Base-by-base conservation (phyloP, 768 basidiomycete genomes). In the Amyloporia xantha region DNA sequence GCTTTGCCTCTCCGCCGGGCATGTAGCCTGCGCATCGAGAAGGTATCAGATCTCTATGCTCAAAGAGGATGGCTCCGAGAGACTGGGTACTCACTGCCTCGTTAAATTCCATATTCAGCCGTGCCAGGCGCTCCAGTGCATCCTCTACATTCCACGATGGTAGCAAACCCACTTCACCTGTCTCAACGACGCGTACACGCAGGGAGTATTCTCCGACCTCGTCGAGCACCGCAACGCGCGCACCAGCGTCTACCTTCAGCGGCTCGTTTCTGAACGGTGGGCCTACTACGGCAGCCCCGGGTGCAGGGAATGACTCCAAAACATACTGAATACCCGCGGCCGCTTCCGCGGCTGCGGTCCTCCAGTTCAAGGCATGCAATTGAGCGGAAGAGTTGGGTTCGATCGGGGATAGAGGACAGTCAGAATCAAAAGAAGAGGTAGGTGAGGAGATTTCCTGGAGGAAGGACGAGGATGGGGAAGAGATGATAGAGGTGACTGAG, bases 111-210 rank as follows among this genome's bases (percentile, higher is more conserved):
- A 61, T 63, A 43, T 63, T 63, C 47, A 60, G 41, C 39, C 62
- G 38, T 47, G 62, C 60, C n/a, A 63, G 44, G 30, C 60, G 41
- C 44, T 63, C 60, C 35, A 61, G 48, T 25, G 62, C 56, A 35
- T 55, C 62, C 53, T 63, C 62, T 23, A 55, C 43, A 50, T 59
- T 59, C 62, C 62, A 63, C 21, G 54, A 49, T n/a, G 62, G 62
- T 11, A 63, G 45, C 12, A 59, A 26, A 19, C 62, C 62, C 7
- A 58, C 52, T 9, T 13, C 38, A 28, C 54, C 54, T 10, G 55
- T 56, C 25, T 49, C 26, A 4, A 57, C 17, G 11, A 54, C 43
- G n/a, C 53, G 50, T 27, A 61, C 59, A 42, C 62, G 56, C 41
- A 63, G 49, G 15, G 59, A 51, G 47, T 51, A 55, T 40, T 57